Evolutionary conservation across 805 yeast species (phyloP).

Genomic region (Cyberlindnera euphorbiae): DNA sequence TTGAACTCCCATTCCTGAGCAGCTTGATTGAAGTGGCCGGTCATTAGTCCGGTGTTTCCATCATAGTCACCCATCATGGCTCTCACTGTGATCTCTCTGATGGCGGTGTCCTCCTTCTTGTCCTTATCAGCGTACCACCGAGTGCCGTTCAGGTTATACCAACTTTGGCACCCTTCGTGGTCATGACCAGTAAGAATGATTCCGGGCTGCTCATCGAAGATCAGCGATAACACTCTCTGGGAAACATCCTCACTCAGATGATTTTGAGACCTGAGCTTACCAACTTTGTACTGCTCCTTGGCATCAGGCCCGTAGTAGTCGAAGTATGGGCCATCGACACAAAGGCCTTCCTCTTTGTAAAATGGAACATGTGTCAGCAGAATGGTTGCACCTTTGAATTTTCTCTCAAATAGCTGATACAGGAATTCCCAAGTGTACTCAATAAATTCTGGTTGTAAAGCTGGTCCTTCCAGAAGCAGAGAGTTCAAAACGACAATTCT

Average conservation of each 20-base stretch:
- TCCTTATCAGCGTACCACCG: slow-evolving; percentile 59
- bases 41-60: slow-evolving; percentile 82
- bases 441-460: slow-evolving; percentile 65
- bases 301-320: slow-evolving; percentile 53
- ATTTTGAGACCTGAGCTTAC: slow-evolving; percentile 77
- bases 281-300: slow-evolving; percentile 61
- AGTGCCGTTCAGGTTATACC: slow-evolving; percentile 44
- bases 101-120: slow-evolving; percentile 29
- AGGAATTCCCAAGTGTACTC: slow-evolving; percentile 71
- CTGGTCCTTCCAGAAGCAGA: slow-evolving; percentile 85
- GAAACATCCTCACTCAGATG: slow-evolving; percentile 67
- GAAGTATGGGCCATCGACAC: slow-evolving; percentile 81
- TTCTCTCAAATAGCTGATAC: slow-evolving; percentile 46
- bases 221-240: slow-evolving; percentile 61
- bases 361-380: slow-evolving; percentile 87
- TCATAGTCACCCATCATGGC: slow-evolving; percentile 96
- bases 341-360: slow-evolving; percentile 74
- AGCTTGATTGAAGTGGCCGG: slow-evolving; percentile 55
- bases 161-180: slow-evolving; percentile 85
- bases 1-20: slow-evolving; percentile 56
- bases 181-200: slow-evolving; percentile 91
- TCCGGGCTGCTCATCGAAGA: slow-evolving; percentile 70
- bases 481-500: slow-evolving; percentile 86
- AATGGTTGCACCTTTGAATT: slow-evolving; percentile 74
- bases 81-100: slow-evolving; percentile 79